A percentile compares a stretch with the other conserved stretches of the same genome.
phyloP scores from a whole-genome alignment of 768 basidiomycete species.

The Coprinopsis cinerea region DNA sequence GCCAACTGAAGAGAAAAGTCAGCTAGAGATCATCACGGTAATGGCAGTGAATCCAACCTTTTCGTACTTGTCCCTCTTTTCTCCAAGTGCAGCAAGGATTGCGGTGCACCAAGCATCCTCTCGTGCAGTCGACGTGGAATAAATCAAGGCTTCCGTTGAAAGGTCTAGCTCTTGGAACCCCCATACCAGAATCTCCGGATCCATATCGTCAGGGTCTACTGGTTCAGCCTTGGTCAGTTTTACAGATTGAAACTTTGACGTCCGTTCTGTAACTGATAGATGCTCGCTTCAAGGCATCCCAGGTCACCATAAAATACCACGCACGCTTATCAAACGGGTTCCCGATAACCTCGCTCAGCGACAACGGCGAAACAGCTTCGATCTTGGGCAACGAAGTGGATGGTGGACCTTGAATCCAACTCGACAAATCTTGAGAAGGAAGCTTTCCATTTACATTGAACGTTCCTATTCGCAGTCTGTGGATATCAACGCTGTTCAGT shows the following conservation, averaged over 20 bases:
- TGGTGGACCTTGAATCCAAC: constrained; percentile 48
- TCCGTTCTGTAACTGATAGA: neutral
- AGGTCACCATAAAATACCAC: constrained; percentile 6
- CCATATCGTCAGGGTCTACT: constrained; percentile 21
- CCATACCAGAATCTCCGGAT: constrained; percentile 65
- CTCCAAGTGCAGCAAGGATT: constrained; percentile 64
- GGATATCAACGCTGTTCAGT: neutral
- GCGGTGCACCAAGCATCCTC: constrained; percentile 73
- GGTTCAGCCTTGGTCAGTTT: constrained; percentile 10
- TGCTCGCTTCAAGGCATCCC: too few relatives aligned
- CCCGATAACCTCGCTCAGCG: constrained; percentile 22
- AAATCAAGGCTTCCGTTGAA: constrained; percentile 72
- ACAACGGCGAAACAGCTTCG: constrained; percentile 30
- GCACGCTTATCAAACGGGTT: constrained; percentile 23
- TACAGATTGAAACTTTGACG: neutral
- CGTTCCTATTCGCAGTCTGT: constrained; percentile 65
- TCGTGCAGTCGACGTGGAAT: constrained; percentile 52
- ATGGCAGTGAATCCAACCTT: constrained; percentile 40
- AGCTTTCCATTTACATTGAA: constrained; percentile 82
- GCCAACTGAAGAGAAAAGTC: constrained; percentile 38
- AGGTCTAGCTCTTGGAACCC: constrained; percentile 80
- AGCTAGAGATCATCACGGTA: neutral
- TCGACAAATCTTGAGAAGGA: constrained; percentile 65
- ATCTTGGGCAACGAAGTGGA: constrained; percentile 26
- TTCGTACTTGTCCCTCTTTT: constrained; percentile 54